Base-by-base conservation (phyloP, 345 rosid genomes). In the Populus simonii region DNA sequence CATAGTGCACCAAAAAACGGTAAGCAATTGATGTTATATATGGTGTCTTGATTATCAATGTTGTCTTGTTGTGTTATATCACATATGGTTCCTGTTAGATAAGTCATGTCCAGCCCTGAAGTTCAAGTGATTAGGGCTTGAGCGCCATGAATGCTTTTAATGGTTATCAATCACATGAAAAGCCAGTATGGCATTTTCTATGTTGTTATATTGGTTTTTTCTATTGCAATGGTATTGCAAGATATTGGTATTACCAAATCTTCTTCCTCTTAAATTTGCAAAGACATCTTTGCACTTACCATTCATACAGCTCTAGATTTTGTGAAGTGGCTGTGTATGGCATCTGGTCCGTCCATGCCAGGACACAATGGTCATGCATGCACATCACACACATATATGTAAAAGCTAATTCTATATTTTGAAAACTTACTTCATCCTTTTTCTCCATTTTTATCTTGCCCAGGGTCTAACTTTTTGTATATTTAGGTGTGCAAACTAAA, bases 1-100 rank as follows among this genome's bases (percentile, higher is more conserved):
- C 84, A 85, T 49, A 63, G 51, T 79, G 87, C 80, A 25, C 80
- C 76, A 35, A 72, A 72, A 66, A 72, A 33, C 39, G 80, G 80
- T 78, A 72, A 31, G 70, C 61, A 45, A 36, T 67, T 57, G 39
- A 39, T 39, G 27, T 68, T 39, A 62, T 61, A 13, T 29, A 38
- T 38, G 39, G 16, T 39, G 9, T 4, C 11, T 68, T 36, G 8
- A n/a, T 17, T 27, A 16, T 8, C 41, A 45, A 31, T 49, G 29
- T 36, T 68, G n/a, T 13, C 68, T 12, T 76, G 51, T 23, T 51
- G 16, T 38, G 12, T 36, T 17, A 33, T 66, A 18, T 12, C 53
- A n/a, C 3, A 16, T 11, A 67, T 45, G 72, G 45, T 33, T 57
- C 8, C 53, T 63, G 67, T 59, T 59, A 59, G 43, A 39, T 3